These are phyloP conservation scores for Tulasnella calospora DNA, from an alignment of 768 basidiomycete species.

Conservation along the genomic window DNA sequence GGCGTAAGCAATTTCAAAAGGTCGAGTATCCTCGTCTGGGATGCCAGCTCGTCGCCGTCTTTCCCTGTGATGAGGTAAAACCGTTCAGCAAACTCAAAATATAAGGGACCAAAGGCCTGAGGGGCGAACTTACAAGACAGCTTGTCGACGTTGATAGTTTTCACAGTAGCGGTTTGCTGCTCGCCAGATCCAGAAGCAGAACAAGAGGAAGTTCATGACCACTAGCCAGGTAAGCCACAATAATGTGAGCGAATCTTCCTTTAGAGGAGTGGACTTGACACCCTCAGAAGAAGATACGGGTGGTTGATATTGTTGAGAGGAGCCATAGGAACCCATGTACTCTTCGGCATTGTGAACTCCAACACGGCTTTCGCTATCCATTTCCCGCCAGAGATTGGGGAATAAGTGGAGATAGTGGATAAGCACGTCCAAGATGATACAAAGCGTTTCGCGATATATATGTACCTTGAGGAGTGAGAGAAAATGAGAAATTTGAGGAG, in stretches of 20 bases:
- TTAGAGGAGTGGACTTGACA: conserved; percentile 2
- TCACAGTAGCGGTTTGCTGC: conserved; percentile 26
- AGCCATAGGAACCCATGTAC: not conserved
- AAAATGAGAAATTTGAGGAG: too few relatives aligned
- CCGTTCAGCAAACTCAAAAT: not conserved
- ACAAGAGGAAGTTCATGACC: conserved; percentile 14
- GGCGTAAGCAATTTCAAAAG: conserved; percentile 84
- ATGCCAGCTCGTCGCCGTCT: conserved; percentile 69
- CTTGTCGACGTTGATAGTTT: not conserved
- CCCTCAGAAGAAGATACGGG: not conserved
- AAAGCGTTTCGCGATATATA: not conserved
- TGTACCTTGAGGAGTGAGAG: too few relatives aligned
- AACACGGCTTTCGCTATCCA: not conserved
- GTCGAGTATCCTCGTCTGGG: conserved; percentile 73
- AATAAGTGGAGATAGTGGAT: not conserved
- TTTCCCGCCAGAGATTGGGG: not conserved
- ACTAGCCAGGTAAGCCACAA: conserved; percentile 17
- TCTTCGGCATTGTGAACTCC: not conserved
- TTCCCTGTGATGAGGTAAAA: conserved; percentile 22
- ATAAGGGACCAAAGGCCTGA: not conserved
- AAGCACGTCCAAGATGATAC: not conserved
- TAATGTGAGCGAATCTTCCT: not conserved
- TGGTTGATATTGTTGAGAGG: not conserved
- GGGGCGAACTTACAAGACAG: not conserved
- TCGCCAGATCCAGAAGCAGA: conserved; percentile 21